These are phyloP conservation scores for Trypanosoma mega DNA, from an alignment of 208 protist genomes.

Conservation along the genomic window DNA sequence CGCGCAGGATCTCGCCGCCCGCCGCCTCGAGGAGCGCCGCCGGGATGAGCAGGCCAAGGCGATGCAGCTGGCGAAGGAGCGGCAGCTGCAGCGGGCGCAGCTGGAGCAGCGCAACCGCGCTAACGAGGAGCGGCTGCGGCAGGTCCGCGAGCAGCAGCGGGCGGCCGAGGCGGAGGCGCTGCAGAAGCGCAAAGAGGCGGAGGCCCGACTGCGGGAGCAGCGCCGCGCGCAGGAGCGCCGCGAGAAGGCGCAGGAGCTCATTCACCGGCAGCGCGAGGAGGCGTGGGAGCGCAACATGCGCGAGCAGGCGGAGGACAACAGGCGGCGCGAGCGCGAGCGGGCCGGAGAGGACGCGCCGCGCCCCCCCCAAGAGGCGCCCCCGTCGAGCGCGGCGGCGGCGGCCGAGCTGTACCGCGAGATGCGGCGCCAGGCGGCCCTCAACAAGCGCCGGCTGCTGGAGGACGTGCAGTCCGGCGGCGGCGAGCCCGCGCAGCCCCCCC, in stretches of 20 bases:
- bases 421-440: constrained; percentile 71
- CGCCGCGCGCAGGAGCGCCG: constrained; percentile 41
- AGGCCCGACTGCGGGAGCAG: constrained; percentile 73
- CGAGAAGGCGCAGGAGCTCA: constrained; percentile 41
- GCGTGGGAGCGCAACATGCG: constrained; percentile 75
- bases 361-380: constrained; percentile 9
- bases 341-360: constrained; percentile 20
- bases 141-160: constrained; percentile 37
- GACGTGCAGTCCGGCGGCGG: constrained; percentile 22
- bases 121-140: constrained; percentile 26
- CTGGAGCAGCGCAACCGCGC: constrained; percentile 37
- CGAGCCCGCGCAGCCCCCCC: neutral
- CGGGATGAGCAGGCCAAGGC: constrained; percentile 51
- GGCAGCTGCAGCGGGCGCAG: constrained; percentile 44
- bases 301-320: constrained; percentile 40
- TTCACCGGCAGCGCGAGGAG: constrained; percentile 59
- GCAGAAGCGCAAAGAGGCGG: constrained; percentile 52
- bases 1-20: constrained; percentile 32
- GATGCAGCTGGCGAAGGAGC: constrained; percentile 33
- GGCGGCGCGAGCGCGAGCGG: constrained; percentile 24
- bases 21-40: constrained; percentile 49
- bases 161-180: constrained; percentile 45
- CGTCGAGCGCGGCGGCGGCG: constrained; percentile 18
- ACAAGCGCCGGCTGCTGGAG: constrained; percentile 67
- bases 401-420: constrained; percentile 76